Percentiles rank a stretch among this genome's conserved stretches.
These are phyloP conservation scores for Trichosanthes truncata DNA, from an alignment of 306 rosid genomes.

Conservation along the genomic window DNA sequence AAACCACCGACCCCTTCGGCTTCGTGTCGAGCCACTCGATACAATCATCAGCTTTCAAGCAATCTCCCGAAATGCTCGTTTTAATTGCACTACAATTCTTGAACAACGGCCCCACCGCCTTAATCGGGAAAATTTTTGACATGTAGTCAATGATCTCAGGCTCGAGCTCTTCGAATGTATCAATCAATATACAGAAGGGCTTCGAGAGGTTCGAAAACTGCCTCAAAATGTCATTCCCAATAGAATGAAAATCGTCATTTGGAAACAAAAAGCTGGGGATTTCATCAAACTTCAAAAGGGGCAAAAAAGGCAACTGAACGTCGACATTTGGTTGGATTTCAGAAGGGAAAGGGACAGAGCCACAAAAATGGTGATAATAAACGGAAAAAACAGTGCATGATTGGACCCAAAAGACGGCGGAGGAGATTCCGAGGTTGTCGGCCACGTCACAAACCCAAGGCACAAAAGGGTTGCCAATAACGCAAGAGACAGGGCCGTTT, in stretches of 20 bases:
- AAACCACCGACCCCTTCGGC: conserved; percentile 17
- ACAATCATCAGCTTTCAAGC: conserved; percentile 15
- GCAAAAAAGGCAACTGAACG: conserved; percentile 20
- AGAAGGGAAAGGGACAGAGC: conserved; percentile 17
- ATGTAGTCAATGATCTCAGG: not conserved
- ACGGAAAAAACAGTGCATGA: conserved; percentile 35
- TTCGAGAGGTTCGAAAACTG: conserved; percentile 20
- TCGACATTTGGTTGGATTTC: conserved; percentile 12
- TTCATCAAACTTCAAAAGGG: conserved; percentile 20
- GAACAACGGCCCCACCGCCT: conserved; percentile 23
- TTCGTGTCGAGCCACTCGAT: conserved; percentile 19
- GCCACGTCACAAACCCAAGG: conserved; percentile 45
- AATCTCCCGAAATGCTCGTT: not conserved
- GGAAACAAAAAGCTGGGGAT: conserved; percentile 26
- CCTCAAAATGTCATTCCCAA: conserved; percentile 11
- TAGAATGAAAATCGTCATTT: not conserved
- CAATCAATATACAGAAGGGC: conserved; percentile 23
- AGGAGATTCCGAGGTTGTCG: conserved; percentile 27
- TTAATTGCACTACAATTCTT: not conserved
- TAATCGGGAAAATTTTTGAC: conserved; percentile 9
- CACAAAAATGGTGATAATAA: conserved; percentile 16
- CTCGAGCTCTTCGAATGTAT: conserved; percentile 29
- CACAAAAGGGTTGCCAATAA: conserved; percentile 41
- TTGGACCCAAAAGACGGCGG: conserved; percentile 52
- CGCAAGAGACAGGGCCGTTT: conserved; percentile 19